Percentiles rank a stretch among this genome's conserved stretches.
These are phyloP conservation scores for Yamadazyma pseudoaaseri DNA, from an alignment of 1,139 yeast species.

Conservation along the genomic window DNA sequence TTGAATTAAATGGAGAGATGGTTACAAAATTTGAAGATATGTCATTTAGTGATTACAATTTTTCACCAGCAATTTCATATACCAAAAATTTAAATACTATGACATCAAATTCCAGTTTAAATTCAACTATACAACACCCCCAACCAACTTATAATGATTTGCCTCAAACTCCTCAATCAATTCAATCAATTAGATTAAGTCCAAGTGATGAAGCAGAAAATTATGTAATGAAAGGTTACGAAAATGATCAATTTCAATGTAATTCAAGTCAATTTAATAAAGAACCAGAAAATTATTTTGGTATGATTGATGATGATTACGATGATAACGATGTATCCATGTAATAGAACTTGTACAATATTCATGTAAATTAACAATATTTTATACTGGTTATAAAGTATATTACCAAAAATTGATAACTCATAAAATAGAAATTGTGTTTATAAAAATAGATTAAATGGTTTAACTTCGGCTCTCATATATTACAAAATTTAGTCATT, in stretches of 20 bases:
- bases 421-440: too few species aligned
- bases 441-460: background rate
- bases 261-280: conserved; percentile 20
- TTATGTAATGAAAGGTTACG: conserved; percentile 42
- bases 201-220: conserved; percentile 42
- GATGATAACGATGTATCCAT: conserved; percentile 10
- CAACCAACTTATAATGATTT: conserved; percentile 18
- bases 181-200: conserved; percentile 22
- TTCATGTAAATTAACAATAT: background rate
- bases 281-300: conserved; percentile 43
- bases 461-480: too few species aligned
- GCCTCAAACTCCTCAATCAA: conserved; percentile 41
- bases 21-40: conserved; percentile 44
- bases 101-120: conserved; percentile 11
- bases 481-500: too few species aligned
- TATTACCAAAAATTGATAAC: too few species aligned
- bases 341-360: conserved; percentile 3
- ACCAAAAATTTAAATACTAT: conserved; percentile 1
- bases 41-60: conserved; percentile 35
- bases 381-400: conserved; percentile 7
- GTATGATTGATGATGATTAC: conserved; percentile 26
- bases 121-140: conserved; percentile 7
- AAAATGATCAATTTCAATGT: conserved; percentile 11
- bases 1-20: conserved; percentile 32
- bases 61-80: conserved; percentile 20